These are phyloP conservation scores for Candida maris DNA, from an alignment of 805 yeast species.

Conservation along the genomic window DNA sequence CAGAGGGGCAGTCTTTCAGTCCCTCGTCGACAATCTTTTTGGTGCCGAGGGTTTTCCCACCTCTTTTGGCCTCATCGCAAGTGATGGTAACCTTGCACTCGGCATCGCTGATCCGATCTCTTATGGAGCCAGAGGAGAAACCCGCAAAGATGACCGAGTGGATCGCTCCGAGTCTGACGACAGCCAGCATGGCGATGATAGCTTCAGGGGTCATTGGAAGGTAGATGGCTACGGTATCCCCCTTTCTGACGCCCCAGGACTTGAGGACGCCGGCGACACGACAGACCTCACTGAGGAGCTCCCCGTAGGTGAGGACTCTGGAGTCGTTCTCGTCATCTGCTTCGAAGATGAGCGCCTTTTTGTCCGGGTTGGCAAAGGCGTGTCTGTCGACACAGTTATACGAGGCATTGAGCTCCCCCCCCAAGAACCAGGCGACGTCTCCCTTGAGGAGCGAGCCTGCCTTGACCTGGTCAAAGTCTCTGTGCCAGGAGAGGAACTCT, in stretches of 20 bases:
- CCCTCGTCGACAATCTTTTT: conserved; percentile 96
- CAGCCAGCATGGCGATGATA: conserved; percentile 87
- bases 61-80: conserved; percentile 93
- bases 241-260: conserved; percentile 84
- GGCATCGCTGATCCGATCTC: conserved; percentile 88
- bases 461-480: conserved; percentile 62
- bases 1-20: conserved; percentile 66
- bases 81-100: conserved; percentile 84
- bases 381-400: conserved; percentile 96
- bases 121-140: conserved; percentile 86
- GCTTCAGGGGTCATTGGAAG: conserved; percentile 99
- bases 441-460: conserved; percentile 68
- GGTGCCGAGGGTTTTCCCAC: conserved; percentile 89
- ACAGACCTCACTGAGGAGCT: conserved; percentile 78
- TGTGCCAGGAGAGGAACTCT: conserved; percentile 74
- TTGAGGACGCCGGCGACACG: conserved; percentile 81
- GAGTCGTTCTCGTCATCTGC: conserved; percentile 86
- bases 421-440: conserved; percentile 89
- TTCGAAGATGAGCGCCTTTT: conserved; percentile 83
- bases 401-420: conserved; percentile 89
- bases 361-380: conserved; percentile 83
- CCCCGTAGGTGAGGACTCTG: conserved; percentile 75
- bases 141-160: conserved; percentile 98
- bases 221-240: conserved; percentile 95
- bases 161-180: conserved; percentile 89